phyloP scores from a whole-genome alignment of 2,329 filamentous ascomycete genomes.

The Phyllosticta citrichinensis region DNA sequence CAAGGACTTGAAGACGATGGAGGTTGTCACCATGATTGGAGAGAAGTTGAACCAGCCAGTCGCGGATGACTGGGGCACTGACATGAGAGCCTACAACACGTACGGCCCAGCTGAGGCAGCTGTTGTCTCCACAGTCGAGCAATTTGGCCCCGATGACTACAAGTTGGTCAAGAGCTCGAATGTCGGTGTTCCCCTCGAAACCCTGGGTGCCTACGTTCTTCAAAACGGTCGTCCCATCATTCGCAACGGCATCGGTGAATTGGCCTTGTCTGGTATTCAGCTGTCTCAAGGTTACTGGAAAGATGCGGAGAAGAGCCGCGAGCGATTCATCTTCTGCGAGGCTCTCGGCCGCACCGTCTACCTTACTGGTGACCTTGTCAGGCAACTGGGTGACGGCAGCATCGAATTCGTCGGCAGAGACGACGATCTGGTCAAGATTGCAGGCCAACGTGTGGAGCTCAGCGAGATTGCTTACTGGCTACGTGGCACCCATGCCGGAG shows the following conservation, averaged over 20 bases:
- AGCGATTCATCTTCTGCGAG: conserved; percentile 23
- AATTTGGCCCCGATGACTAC: conserved; percentile 15
- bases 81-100: conserved; percentile 28
- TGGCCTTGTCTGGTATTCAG: conserved; percentile 28
- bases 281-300: conserved; percentile 26
- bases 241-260: conserved; percentile 22
- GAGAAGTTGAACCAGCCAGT: conserved; percentile 13
- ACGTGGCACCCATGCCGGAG: not conserved
- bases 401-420: conserved; percentile 13
- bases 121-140: conserved; percentile 20
- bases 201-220: conserved; percentile 10
- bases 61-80: conserved; percentile 23
- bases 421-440: conserved; percentile 13
- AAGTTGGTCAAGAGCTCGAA: conserved; percentile 18
- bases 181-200: conserved; percentile 23
- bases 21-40: conserved; percentile 13
- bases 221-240: conserved; percentile 15
- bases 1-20: conserved; percentile 12
- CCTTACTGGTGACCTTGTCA: conserved; percentile 13
- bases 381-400: conserved; percentile 10
- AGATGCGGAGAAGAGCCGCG: conserved; percentile 19
- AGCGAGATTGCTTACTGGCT: conserved; percentile 12
- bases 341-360: conserved; percentile 8
- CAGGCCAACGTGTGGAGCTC: conserved; percentile 12
- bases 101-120: conserved; percentile 33